phyloP scores from a whole-genome alignment of 495 filamentous ascomycete genomes.

The Tuber brumale region DNA sequence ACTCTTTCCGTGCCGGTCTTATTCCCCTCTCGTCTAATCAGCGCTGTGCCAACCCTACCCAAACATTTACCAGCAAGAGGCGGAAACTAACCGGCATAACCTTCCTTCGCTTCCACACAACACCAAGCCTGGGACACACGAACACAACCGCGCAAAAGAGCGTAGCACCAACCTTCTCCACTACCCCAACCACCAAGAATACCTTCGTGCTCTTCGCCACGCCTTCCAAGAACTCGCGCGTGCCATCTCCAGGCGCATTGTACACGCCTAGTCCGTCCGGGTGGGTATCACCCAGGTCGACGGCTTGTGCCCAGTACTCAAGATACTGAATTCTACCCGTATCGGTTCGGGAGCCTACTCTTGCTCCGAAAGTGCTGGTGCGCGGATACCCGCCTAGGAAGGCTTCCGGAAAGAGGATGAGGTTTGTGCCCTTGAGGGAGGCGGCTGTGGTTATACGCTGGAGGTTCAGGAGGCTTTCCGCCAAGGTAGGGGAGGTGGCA shows the following conservation, averaged over 20 bases:
- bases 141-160: constrained; percentile 81
- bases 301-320: constrained; percentile 66
- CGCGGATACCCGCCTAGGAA: constrained; percentile 91
- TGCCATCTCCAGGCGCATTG: constrained; percentile 63
- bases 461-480: constrained; percentile 61
- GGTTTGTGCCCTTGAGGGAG: constrained; percentile 53
- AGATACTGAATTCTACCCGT: constrained; percentile 78
- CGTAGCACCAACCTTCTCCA: constrained; percentile 73
- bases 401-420: constrained; percentile 88
- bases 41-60: background rate
- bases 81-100: constrained; percentile 67
- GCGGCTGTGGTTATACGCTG: constrained; percentile 52
- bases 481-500: constrained; percentile 58
- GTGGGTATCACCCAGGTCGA: constrained; percentile 77
- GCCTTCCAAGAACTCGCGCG: constrained; percentile 68
- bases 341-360: constrained; percentile 60
- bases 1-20: constrained; percentile 72
- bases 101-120: constrained; percentile 83
- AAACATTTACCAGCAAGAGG: background rate
- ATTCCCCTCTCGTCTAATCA: constrained; percentile 25
- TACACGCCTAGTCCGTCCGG: constrained; percentile 42
- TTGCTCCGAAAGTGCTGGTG: constrained; percentile 67
- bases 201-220: constrained; percentile 69
- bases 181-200: constrained; percentile 69
- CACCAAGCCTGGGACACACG: constrained; percentile 64